Percentiles rank a stretch among this genome's conserved stretches.
phyloP scores from a whole-genome alignment of 202 grass and related monocot genomes.

The Digitaria exilis region DNA sequence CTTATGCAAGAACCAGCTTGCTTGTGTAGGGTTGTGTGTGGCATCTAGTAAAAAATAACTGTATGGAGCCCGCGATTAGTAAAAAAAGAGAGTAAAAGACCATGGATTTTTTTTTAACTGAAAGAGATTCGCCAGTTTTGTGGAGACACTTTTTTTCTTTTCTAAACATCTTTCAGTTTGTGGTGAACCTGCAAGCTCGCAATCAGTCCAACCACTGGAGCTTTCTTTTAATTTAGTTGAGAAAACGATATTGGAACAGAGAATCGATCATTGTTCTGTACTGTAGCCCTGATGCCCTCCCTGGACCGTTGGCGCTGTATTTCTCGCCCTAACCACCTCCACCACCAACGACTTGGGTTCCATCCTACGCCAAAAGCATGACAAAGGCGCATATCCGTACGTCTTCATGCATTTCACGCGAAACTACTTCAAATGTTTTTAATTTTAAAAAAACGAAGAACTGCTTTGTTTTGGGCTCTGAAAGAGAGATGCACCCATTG shows the following conservation, averaged over 20 bases:
- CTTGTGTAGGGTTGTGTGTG: background rate
- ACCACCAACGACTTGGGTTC: background rate
- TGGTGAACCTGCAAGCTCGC: too few species aligned
- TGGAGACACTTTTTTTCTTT: too few species aligned
- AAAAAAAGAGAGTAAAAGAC: too few species aligned
- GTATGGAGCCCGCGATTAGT: too few species aligned
- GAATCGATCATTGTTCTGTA: background rate
- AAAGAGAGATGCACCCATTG: background rate
- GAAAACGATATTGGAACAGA: background rate
- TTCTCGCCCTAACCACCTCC: background rate
- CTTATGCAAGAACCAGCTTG: background rate
- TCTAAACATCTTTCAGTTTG: too few species aligned
- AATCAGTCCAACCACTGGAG: background rate
- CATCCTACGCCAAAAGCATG: slow-evolving; percentile 13
- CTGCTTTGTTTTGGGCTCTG: too few species aligned
- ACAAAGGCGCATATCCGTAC: background rate
- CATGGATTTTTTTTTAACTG: background rate
- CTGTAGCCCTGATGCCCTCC: background rate
- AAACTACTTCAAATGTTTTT: too few species aligned
- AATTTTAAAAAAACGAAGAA: too few species aligned
- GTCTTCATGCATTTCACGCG: too few species aligned
- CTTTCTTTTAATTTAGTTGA: background rate
- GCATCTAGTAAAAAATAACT: background rate
- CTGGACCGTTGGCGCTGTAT: background rate
- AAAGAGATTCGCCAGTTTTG: background rate